Percentiles rank a stretch among this genome's conserved stretches.
Conservation (phyloP, 352 stramenopile genomes). For the Phytophthora cajani region DNA sequence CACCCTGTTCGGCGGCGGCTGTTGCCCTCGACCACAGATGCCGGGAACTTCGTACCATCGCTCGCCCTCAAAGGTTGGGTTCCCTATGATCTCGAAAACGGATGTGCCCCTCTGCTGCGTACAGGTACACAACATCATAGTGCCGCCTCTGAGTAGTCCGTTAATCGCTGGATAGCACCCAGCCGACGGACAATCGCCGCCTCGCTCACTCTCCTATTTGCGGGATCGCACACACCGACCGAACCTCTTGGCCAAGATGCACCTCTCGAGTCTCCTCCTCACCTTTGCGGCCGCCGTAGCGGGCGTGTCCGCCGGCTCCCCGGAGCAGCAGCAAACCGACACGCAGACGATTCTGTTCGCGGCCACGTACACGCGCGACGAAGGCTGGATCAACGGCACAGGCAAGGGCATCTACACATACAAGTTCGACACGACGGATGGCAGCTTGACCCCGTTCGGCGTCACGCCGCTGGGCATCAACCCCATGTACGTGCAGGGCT, state of each 20-base stretch:
- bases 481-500: slow-evolving; percentile 66
- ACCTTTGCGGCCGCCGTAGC: slow-evolving; percentile 27
- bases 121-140: too few species aligned
- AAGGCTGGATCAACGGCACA: slow-evolving; percentile 73
- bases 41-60: slow-evolving; percentile 17
- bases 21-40: slow-evolving; percentile 23
- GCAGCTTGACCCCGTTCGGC: slow-evolving; percentile 43
- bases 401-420: slow-evolving; percentile 72
- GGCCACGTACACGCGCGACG: slow-evolving; percentile 68
- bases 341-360: slow-evolving; percentile 53
- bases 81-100: slow-evolving; percentile 26
- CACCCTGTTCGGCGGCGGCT: slow-evolving; percentile 6
- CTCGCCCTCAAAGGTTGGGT: slow-evolving; percentile 27
- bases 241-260: slow-evolving; percentile 21
- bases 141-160: not conserved
- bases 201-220: slow-evolving; percentile 24
- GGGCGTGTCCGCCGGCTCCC: slow-evolving; percentile 21
- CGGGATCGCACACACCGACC: not conserved
- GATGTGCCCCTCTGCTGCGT: slow-evolving; percentile 27
- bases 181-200: slow-evolving; percentile 3
- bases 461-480: slow-evolving; percentile 71
- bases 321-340: slow-evolving; percentile 18
- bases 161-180: slow-evolving; percentile 1
- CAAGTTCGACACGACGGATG: slow-evolving; percentile 51
- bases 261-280: slow-evolving; percentile 27